phyloP scores from a whole-genome alignment of 1,284 basidiomycete genomes.

The Ganoderma lucidum region DNA sequence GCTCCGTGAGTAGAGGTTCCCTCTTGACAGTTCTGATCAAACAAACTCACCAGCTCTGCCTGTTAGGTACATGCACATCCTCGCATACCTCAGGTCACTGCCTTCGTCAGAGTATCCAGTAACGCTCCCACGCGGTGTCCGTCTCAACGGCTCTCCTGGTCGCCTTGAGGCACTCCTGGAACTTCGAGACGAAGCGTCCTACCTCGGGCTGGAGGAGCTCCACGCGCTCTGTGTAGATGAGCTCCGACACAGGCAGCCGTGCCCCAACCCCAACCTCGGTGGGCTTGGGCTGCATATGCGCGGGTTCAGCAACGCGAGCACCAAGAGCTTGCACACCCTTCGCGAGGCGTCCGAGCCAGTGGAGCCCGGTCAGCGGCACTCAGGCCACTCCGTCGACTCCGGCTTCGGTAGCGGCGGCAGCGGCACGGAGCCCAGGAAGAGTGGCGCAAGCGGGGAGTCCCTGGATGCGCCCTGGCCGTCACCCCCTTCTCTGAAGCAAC shows the following conservation, averaged over 20 bases:
- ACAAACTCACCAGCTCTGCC: slow-evolving; percentile 18
- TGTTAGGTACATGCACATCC: slow-evolving; percentile 69
- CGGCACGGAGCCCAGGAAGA: slow-evolving; percentile 27
- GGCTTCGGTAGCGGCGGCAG: slow-evolving; percentile 35
- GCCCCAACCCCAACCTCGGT: slow-evolving; percentile 41
- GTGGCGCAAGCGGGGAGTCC: slow-evolving; percentile 25
- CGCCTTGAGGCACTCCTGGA: slow-evolving; percentile 73
- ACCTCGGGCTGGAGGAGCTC: slow-evolving; percentile 69
- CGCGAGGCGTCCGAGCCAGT: slow-evolving; percentile 38
- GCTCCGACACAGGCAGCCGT: slow-evolving; percentile 51
- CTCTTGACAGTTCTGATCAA: slow-evolving; percentile 6
- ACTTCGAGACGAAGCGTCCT: slow-evolving; percentile 77
- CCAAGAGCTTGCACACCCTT: slow-evolving; percentile 42
- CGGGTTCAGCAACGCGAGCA: slow-evolving; percentile 41
- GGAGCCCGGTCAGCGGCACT: slow-evolving; percentile 23
- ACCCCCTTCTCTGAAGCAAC: slow-evolving; percentile 27
- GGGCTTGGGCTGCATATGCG: slow-evolving; percentile 37
- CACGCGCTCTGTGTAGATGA: slow-evolving; percentile 72
- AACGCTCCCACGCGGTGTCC: slow-evolving; percentile 65
- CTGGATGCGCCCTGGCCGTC: slow-evolving; percentile 29
- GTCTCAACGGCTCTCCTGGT: slow-evolving; percentile 53
- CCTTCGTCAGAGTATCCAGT: slow-evolving; percentile 55
- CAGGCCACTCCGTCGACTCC: slow-evolving; percentile 34
- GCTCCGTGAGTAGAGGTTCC: slow-evolving; percentile 64
- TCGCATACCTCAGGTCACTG: slow-evolving; percentile 72